phyloP scores from a whole-genome alignment of 2,329 filamentous ascomycete species.

The Paraconiothyrium sp. region DNA sequence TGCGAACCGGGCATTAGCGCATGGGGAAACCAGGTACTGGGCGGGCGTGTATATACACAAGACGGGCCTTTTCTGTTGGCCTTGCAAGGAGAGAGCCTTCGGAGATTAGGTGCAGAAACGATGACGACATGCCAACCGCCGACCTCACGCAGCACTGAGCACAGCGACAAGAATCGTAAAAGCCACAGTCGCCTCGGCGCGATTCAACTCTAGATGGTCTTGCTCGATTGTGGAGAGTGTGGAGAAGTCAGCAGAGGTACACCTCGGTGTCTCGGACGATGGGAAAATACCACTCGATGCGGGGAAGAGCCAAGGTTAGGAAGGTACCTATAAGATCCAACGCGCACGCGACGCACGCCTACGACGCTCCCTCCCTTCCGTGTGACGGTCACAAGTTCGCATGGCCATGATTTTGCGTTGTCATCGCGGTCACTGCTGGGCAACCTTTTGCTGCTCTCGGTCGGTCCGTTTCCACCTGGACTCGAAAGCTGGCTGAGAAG shows the following conservation, averaged over 20 bases:
- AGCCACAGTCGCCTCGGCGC: not conserved
- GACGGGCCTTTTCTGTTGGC: not conserved
- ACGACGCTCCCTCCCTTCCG: constrained; percentile 8
- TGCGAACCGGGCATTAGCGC: constrained; percentile 8
- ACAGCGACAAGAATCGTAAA: not conserved
- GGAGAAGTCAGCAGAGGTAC: constrained; percentile 1
- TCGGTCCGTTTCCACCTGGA: not conserved
- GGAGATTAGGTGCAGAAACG: not conserved
- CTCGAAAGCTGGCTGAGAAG: not conserved
- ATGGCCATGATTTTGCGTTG: not conserved
- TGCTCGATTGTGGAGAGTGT: not conserved
- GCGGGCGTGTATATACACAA: constrained; percentile 1
- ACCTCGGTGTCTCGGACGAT: constrained; percentile 3
- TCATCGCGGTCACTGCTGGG: not conserved
- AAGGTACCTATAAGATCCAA: constrained; percentile 15
- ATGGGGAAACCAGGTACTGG: not conserved
- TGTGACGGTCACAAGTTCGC: constrained; percentile 20
- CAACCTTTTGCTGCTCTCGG: constrained; percentile 4
- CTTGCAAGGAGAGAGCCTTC: not conserved
- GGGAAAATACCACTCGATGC: constrained; percentile 14
- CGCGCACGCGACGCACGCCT: constrained; percentile 17
- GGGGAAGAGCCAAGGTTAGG: constrained; percentile 20
- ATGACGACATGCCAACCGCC: constrained; percentile 9
- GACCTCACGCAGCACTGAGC: not conserved
- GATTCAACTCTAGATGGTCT: not conserved